Conservation (phyloP, 495 filamentous ascomycete species). For the Hypomontagnella monticulosa region DNA sequence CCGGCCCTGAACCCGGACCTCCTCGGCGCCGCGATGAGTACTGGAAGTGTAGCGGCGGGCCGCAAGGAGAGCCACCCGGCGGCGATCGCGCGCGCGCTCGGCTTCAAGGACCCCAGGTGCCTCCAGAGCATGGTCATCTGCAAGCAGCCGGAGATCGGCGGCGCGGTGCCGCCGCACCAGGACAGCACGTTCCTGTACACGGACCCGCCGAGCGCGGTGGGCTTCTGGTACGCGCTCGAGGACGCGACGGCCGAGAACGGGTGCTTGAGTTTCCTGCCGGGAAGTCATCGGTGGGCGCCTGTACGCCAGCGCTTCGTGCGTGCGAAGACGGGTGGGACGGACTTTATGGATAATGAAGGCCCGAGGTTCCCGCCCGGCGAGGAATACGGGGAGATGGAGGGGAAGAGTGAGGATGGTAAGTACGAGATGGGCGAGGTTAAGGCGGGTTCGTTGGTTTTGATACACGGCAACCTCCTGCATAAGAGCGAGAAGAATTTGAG, state of each 20-base stretch:
- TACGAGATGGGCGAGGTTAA: slow-evolving; percentile 82
- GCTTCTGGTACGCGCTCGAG: slow-evolving; percentile 96
- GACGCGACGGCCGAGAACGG: slow-evolving; percentile 87
- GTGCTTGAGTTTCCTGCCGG: slow-evolving; percentile 83
- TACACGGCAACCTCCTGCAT: slow-evolving; percentile 95
- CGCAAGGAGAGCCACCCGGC: slow-evolving; percentile 52
- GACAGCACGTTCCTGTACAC: slow-evolving; percentile 95
- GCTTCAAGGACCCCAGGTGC: slow-evolving; percentile 73
- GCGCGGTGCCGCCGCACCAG: slow-evolving; percentile 85
- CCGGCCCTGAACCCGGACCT: slow-evolving; percentile 52
- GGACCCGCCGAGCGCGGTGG: slow-evolving; percentile 86
- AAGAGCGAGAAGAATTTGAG: slow-evolving; percentile 95
- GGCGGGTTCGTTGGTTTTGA: slow-evolving; percentile 88
- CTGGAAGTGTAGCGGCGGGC: slow-evolving; percentile 15
- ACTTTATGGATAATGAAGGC: slow-evolving; percentile 61
- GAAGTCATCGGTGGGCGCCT: slow-evolving; percentile 74
- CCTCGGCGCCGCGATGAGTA: slow-evolving; percentile 38
- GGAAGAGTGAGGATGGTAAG: slow-evolving; percentile 53
- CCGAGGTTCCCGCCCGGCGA: slow-evolving; percentile 54
- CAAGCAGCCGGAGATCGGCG: slow-evolving; percentile 97
- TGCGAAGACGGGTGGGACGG: slow-evolving; percentile 55
- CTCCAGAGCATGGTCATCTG: slow-evolving; percentile 98
- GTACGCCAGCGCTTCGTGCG: slow-evolving; percentile 81
- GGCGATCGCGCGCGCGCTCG: slow-evolving; percentile 73
- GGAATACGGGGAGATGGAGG: slow-evolving; percentile 50